These are phyloP conservation scores for Wilcoxina mikolae DNA, from an alignment of 495 filamentous ascomycete species.

Conservation along the genomic window DNA sequence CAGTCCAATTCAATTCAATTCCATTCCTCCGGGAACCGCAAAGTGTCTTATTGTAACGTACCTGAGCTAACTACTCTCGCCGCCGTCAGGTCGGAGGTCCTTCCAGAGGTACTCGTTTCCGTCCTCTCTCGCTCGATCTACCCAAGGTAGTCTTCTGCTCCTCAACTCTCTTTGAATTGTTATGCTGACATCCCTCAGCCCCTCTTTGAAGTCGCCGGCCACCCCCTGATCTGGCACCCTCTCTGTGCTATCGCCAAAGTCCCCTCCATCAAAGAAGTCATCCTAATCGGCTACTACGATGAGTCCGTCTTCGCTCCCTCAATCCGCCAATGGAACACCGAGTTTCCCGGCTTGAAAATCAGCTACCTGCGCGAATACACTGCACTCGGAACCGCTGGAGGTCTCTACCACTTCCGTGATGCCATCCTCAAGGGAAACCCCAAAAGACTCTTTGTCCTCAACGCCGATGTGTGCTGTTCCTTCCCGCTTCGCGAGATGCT, in stretches of 20 bases:
- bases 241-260: conserved; percentile 84
- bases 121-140: conserved; percentile 88
- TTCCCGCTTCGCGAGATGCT: conserved; percentile 81
- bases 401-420: conserved; percentile 98
- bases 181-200: conserved; percentile 41
- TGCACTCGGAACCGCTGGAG: conserved; percentile 86
- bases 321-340: conserved; percentile 73
- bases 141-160: conserved; percentile 57
- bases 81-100: conserved; percentile 66
- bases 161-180: conserved; percentile 1
- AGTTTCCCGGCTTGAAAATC: conserved; percentile 80
- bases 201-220: conserved; percentile 94
- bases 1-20: not conserved
- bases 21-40: not conserved
- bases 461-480: conserved; percentile 98
- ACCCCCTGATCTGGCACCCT: conserved; percentile 96
- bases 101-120: conserved; percentile 87
- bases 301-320: conserved; percentile 93
- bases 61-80: not conserved
- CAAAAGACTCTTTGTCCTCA: conserved; percentile 90
- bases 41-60: too few relatives aligned
- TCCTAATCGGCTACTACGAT: conserved; percentile 97
- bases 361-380: conserved; percentile 97
- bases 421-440: conserved; percentile 92
- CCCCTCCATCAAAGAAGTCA: conserved; percentile 84